Evolutionary conservation across 148 eudicot genomes (phyloP).

Genomic region (Rhododendron henanense): DNA sequence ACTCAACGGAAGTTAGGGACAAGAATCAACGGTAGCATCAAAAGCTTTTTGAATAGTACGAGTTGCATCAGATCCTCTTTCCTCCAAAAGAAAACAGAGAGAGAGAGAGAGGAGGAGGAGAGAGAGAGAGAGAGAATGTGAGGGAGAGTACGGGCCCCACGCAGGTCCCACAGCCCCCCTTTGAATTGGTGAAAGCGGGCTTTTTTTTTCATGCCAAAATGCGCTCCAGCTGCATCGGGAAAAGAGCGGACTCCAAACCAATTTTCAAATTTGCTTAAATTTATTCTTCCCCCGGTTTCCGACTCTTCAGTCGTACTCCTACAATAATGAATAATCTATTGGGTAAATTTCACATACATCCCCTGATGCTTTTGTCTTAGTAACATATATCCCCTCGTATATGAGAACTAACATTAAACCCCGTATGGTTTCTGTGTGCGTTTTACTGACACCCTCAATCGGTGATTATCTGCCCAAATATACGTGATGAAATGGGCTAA

Average conservation of each 20-base stretch:
- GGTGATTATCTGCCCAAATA: no score
- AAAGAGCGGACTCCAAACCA: constrained; percentile 43
- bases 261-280: constrained; percentile 39
- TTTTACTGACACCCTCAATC: no score
- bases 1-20: not conserved
- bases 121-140: constrained; percentile 7
- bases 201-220: constrained; percentile 9
- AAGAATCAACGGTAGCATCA: not conserved
- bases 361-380: no score
- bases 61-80: not conserved
- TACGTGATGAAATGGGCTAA: no score
- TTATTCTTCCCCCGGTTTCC: not conserved
- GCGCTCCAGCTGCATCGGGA: constrained; percentile 44
- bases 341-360: not conserved
- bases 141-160: constrained; percentile 14
- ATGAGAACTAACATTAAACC: no score
- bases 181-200: constrained; percentile 15
- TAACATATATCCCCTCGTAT: no score
- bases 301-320: not conserved
- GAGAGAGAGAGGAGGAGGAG: not conserved
- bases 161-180: constrained; percentile 11
- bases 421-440: no score
- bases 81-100: not conserved
- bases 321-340: not conserved
- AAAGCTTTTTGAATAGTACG: not conserved